Evolutionary conservation across 202 grass and related monocot species (phyloP), one percentile per base, ranked within the genome.

Genomic region (Elaeis oleifera): DNA sequence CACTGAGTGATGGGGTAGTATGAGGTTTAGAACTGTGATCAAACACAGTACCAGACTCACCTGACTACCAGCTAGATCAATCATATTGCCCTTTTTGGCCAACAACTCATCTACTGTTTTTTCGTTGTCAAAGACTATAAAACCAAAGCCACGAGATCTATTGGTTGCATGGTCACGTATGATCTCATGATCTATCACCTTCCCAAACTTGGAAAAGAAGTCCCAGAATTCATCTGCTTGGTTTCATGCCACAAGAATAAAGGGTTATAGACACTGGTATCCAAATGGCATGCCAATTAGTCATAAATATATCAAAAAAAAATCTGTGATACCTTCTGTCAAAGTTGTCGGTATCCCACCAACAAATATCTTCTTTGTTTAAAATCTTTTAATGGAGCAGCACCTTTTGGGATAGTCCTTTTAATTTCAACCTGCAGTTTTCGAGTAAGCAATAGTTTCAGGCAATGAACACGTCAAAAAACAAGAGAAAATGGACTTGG

Each of bases 51-150:
- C 28, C 5, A 51, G 72, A 57, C 85, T 95, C 79, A 95, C 90
- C 90, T 85, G 81, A 78, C 85, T 65, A 80, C 85, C 89, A 80
- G 84, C 78, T 75, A 95, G 70, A 83, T 95, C 84, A 84, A 95
- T 80, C 84, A 80, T 95, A 84, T 89, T 85, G 55, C 90, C 90
- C 76, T 83, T 89, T 84, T 89, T 95, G 69, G 85, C 85, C 79
- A 95, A 83, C 49, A 89, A 81, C 60, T 85, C 90, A 86, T 89
- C 85, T 83, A 95, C 90, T 50, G 63, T 64, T 83, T 81, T 89
- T 81, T 95, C 90, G 58, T 79, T 78, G 67, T 95, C 82, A 57
- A 95, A 95, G 68, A 95, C 76, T 80, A 95, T 54, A 85, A 95
- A 95, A 69, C 90, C 90, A 69, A 95, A 95, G 71, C 90, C 90